Percentiles rank a stretch among this genome's conserved stretches.
These are phyloP conservation scores for Syzygium grande DNA, from an alignment of 345 rosid genomes.

Conservation along the genomic window DNA sequence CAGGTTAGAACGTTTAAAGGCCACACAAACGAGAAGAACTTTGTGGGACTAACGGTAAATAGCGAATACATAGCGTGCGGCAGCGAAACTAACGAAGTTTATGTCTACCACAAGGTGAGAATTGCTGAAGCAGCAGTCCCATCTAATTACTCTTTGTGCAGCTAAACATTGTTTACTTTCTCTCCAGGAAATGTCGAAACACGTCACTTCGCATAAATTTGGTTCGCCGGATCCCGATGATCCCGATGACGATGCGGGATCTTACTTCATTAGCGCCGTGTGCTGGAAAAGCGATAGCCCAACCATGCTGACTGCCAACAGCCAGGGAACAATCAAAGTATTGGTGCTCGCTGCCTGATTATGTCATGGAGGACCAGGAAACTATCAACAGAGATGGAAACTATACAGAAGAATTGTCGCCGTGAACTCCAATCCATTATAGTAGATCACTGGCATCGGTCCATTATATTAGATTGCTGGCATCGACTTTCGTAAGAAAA, in stretches of 20 bases:
- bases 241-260: constrained; percentile 71
- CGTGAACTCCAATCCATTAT: neutral
- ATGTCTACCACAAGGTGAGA: constrained; percentile 89
- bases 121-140: neutral
- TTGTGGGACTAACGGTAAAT: constrained; percentile 85
- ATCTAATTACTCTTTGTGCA: neutral
- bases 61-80: constrained; percentile 89
- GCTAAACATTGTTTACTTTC: neutral
- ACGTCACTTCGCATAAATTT: constrained; percentile 78
- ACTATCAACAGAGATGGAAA: neutral
- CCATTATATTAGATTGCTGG: neutral
- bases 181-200: constrained; percentile 78
- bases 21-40: constrained; percentile 96
- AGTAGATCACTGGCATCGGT: neutral
- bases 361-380: neutral
- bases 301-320: constrained; percentile 89
- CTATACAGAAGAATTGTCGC: neutral
- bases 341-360: constrained; percentile 72
- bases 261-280: constrained; percentile 90
- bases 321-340: constrained; percentile 97
- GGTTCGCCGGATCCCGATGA: constrained; percentile 88
- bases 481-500: neutral
- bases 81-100: constrained; percentile 95
- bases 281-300: constrained; percentile 99
- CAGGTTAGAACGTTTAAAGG: constrained; percentile 91